Evolutionary conservation across 805 yeast genomes (phyloP).

Genomic region (Candida alai): DNA sequence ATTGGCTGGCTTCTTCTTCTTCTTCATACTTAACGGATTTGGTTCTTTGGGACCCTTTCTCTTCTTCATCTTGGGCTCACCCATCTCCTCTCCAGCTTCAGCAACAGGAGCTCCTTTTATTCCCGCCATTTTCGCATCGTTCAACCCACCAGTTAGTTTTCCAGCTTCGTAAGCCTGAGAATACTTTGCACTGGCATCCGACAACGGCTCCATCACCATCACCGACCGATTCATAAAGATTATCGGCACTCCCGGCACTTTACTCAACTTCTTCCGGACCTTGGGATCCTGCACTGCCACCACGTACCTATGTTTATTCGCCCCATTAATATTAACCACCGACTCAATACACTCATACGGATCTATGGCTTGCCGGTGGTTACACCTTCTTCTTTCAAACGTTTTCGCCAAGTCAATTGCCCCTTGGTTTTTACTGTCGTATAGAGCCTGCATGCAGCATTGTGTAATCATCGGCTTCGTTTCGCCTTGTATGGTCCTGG

Average conservation of each 20-base stretch:
- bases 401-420: slow-evolving; percentile 80
- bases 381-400: slow-evolving; percentile 90
- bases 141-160: slow-evolving; percentile 77
- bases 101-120: slow-evolving; percentile 15
- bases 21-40: slow-evolving; percentile 86
- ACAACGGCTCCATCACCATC: slow-evolving; percentile 93
- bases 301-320: slow-evolving; percentile 85
- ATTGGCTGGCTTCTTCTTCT: slow-evolving; percentile 52
- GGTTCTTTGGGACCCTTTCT: slow-evolving; percentile 76
- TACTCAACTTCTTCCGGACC: slow-evolving; percentile 65
- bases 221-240: slow-evolving; percentile 86
- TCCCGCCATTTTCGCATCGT: slow-evolving; percentile 54
- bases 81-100: slow-evolving; percentile 15
- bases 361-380: slow-evolving; percentile 62
- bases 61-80: slow-evolving; percentile 33
- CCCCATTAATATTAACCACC: slow-evolving; percentile 65
- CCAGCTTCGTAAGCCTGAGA: slow-evolving; percentile 50
- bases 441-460: slow-evolving; percentile 87
- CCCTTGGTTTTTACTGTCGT: slow-evolving; percentile 62
- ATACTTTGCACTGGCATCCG: slow-evolving; percentile 53
- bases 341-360: slow-evolving; percentile 75
- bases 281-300: slow-evolving; percentile 80
- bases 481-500: slow-evolving; percentile 79
- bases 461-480: slow-evolving; percentile 91
- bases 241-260: slow-evolving; percentile 86